Percentiles rank a stretch among this genome's conserved stretches.
phyloP scores from a whole-genome alignment of 106 monocot genomes.

The Allium cepa region DNA sequence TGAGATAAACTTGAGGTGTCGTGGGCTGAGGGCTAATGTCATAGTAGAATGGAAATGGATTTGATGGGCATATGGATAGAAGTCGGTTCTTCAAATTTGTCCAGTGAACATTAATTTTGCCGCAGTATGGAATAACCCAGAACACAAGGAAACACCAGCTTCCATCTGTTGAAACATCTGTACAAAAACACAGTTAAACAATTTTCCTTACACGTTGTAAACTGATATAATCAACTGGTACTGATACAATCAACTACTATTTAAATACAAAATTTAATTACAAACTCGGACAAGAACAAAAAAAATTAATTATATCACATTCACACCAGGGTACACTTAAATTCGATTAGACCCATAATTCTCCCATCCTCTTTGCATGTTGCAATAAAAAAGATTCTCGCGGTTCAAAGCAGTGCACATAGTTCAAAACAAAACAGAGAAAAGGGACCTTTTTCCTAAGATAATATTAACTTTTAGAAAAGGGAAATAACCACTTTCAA shows the following conservation, averaged over 20 bases:
- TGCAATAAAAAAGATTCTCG: too few species aligned
- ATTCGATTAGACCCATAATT: too few species aligned
- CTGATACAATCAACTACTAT: too few species aligned
- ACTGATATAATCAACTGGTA: too few species aligned
- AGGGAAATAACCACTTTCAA: not conserved
- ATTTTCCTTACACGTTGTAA: too few species aligned
- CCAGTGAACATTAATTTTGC: constrained; percentile 58
- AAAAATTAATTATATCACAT: too few species aligned
- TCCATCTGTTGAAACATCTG: constrained; percentile 92
- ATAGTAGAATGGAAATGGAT: constrained; percentile 47
- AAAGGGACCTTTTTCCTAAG: too few species aligned
- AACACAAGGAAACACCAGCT: constrained; percentile 86
- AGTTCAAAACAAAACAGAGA: not conserved
- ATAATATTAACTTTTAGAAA: not conserved
- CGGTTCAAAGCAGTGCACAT: too few species aligned
- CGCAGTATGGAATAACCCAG: constrained; percentile 74
- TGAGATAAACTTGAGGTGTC: constrained; percentile 42
- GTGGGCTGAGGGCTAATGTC: constrained; percentile 26
- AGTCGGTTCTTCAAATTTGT: constrained; percentile 59
- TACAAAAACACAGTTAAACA: not conserved
- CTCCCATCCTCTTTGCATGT: too few species aligned
- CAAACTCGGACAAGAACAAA: too few species aligned
- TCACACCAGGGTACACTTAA: too few species aligned
- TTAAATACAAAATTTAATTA: too few species aligned
- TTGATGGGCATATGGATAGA: constrained; percentile 61